Evolutionary conservation across 73 alveolate genomes (phyloP).

Genomic region (Blepharisma japonicum): DNA sequence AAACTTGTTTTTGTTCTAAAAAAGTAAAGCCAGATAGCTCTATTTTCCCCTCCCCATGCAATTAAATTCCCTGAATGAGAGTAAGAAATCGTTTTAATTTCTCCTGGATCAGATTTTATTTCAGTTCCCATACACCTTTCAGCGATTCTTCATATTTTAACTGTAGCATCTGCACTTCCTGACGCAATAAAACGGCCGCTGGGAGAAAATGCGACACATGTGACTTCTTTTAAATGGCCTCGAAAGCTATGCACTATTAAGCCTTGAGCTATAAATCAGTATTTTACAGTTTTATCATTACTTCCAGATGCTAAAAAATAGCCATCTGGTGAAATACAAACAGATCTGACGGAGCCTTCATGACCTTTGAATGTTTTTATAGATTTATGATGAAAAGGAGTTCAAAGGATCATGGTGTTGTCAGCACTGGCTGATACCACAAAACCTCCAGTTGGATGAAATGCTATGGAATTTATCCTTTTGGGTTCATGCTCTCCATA

Average conservation of each 20-base stretch:
- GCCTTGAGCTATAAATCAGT: not conserved
- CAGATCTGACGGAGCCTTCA: slow-evolving; percentile 9
- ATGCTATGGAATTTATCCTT: too few relatives aligned
- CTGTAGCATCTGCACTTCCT: slow-evolving; percentile 1
- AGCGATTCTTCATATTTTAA: not conserved
- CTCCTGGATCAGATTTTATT: too few relatives aligned
- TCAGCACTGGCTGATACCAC: too few relatives aligned
- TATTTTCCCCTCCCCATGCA: too few relatives aligned
- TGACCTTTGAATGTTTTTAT: slow-evolving; percentile 1
- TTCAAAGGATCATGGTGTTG: too few relatives aligned
- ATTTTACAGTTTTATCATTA: not conserved
- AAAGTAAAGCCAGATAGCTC: not conserved
- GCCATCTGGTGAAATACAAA: slow-evolving; percentile 14
- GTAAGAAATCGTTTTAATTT: too few relatives aligned
- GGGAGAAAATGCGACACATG: not conserved
- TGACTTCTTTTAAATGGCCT: slow-evolving; percentile 6
- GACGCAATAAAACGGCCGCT: not conserved
- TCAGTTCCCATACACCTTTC: not conserved
- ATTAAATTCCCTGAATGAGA: too few relatives aligned
- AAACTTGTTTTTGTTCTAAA: not conserved
- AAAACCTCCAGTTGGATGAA: too few relatives aligned
- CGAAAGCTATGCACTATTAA: not conserved
- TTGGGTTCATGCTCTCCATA: too few relatives aligned
- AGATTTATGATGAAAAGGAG: too few relatives aligned
- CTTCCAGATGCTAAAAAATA: slow-evolving; percentile 3